Base-by-base conservation (phyloP, 2,329 filamentous ascomycete species). In the Monosporascus sp. region DNA sequence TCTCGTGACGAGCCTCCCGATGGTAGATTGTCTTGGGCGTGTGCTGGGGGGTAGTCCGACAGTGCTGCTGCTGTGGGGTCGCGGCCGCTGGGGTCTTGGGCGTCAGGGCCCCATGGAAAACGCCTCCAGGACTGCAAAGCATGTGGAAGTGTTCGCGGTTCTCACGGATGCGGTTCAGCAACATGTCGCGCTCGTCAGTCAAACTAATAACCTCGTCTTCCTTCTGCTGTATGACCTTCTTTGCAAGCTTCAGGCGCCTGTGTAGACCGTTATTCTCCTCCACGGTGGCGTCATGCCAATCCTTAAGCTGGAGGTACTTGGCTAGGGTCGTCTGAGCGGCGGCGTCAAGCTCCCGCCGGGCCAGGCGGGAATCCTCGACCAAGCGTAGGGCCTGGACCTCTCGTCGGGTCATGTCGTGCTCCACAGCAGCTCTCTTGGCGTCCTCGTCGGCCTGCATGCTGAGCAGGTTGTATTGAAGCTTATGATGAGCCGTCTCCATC, bases 401-500 rank as follows among this genome's bases (percentile, higher is more conserved):
- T 22, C 88, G 82, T 57, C 90, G 83, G n/a, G 87, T 88, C 82
- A 97, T 92, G 59, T 94, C 89, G 63, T 96, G 88, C 70, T 97
- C 93, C 5, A 97, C 92, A 37, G 86, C 88, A 60, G 93, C 90
- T 25, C 91, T 85, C 70, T 95, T 92, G 9, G 90, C 83, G 31
- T 91, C 87, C 61, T 96, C 90, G 48, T 87, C 85, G 51, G 89
- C 91, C 65, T 96, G 90, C 59, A 97, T 85, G 50, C 83, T 85
- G 27, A 96, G 80, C 65, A 97, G 81, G 62, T 87, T 91, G 66
- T 92, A 88, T 69, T 97, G 93, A 51, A 97, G 76, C 72, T 94
- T 95, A 74, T 94, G 88, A 68, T 97, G 92, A 35, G 92, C 89
- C 17, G 88, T 86, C 54, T 92, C 88, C 76, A 91, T 92, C 65